Percentiles rank a stretch among this genome's conserved stretches.
Evolutionary conservation across 1,139 yeast genomes (phyloP).

Genomic region (Lodderomyces margitis): DNA sequence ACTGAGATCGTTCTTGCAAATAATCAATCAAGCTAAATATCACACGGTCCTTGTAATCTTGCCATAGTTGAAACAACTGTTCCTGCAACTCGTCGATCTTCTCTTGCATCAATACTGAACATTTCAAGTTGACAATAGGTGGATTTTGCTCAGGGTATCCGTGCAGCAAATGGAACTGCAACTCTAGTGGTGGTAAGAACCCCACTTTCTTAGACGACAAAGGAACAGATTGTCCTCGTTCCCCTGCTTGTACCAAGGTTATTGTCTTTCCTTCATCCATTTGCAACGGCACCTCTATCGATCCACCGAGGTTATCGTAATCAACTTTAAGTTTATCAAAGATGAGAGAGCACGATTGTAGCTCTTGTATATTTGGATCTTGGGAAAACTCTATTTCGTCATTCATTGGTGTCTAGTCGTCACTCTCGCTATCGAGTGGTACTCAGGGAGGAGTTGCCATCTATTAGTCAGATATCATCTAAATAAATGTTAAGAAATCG

Average conservation of each 20-base stretch:
- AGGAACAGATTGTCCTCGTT: background rate
- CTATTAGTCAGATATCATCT: no score
- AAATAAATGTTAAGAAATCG: no score
- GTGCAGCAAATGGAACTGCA: conserved; percentile 28
- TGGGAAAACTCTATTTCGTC: conserved; percentile 18
- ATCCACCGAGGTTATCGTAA: conserved; percentile 19
- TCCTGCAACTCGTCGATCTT: conserved; percentile 13
- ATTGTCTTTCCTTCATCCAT: conserved; percentile 19
- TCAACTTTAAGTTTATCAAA: conserved; percentile 44
- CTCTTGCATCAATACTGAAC: conserved; percentile 16
- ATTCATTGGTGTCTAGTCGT: background rate
- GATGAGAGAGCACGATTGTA: conserved; percentile 47
- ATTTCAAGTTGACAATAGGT: conserved; percentile 23
- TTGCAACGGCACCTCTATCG: conserved; percentile 26
- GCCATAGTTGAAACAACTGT: conserved; percentile 33
- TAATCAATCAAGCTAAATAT: conserved; percentile 48
- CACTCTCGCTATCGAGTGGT: background rate
- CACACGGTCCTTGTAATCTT: conserved; percentile 38
- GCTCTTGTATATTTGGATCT: conserved; percentile 35
- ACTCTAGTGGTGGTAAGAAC: conserved; percentile 30
- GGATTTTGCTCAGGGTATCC: conserved; percentile 29
- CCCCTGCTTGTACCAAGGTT: conserved; percentile 4
- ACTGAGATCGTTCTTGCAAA: conserved; percentile 29
- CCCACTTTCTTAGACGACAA: conserved; percentile 5
- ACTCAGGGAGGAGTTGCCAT: background rate